Conservation (phyloP, 768 basidiomycete species). For the Kwoniella mangroviensis region DNA sequence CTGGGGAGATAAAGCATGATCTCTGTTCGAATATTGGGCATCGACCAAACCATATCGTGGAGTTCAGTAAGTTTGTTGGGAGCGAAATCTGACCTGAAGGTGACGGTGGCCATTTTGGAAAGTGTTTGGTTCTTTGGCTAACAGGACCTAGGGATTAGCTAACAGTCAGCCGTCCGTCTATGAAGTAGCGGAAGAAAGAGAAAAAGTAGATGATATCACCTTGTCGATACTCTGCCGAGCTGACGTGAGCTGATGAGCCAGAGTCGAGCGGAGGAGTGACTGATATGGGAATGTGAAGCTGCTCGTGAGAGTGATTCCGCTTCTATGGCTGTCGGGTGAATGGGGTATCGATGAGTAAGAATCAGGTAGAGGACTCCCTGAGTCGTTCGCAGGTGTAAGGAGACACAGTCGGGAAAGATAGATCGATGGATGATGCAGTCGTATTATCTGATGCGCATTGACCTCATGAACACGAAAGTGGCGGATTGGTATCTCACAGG, state of each 20-base stretch:
- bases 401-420: too few relatives aligned
- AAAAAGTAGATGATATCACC: neutral
- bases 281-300: too few relatives aligned
- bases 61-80: neutral
- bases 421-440: too few relatives aligned
- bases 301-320: too few relatives aligned
- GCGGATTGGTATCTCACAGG: too few relatives aligned
- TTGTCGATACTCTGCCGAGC: neutral
- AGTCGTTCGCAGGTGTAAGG: too few relatives aligned
- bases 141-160: neutral
- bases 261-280: too few relatives aligned
- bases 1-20: neutral
- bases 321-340: too few relatives aligned
- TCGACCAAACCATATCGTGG: neutral
- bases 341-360: too few relatives aligned
- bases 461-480: too few relatives aligned
- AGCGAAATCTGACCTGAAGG: neutral
- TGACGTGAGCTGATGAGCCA: neutral
- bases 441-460: too few relatives aligned
- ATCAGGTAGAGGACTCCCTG: too few relatives aligned
- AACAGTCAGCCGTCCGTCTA: neutral
- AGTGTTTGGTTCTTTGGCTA: neutral
- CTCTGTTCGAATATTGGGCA: neutral
- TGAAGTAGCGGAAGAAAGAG: neutral
- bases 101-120: neutral